Evolutionary conservation across 371 early-diverging fungal genomes (phyloP).

Genomic region (Saksenaea oblongispora): DNA sequence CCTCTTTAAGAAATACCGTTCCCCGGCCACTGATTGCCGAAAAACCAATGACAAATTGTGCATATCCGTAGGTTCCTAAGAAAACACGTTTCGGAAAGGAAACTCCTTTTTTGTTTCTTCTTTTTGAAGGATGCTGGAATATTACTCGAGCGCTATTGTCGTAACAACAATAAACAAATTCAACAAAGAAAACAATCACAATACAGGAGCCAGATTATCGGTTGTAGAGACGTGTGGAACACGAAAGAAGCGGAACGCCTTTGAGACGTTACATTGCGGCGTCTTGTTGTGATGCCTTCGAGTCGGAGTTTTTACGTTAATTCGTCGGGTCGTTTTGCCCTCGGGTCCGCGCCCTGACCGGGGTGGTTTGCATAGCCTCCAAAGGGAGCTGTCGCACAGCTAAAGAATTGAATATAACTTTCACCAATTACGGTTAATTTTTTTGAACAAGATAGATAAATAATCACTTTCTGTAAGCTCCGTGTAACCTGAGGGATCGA

Average conservation of each 20-base stretch:
- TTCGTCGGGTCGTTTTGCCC: background rate
- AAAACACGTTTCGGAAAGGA: too few relatives aligned
- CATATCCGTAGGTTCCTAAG: too few relatives aligned
- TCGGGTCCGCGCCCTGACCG: constrained; percentile 2
- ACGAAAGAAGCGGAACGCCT: background rate
- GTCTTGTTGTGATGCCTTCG: too few relatives aligned
- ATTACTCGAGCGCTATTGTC: too few relatives aligned
- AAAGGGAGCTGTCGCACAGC: background rate
- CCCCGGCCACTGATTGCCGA: too few relatives aligned
- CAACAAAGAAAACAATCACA: too few relatives aligned
- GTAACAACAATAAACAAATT: too few relatives aligned
- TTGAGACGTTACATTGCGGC: background rate
- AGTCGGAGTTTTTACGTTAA: background rate
- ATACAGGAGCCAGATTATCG: background rate
- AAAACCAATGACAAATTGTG: too few relatives aligned
- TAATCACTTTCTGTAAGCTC: background rate
- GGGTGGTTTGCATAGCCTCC: background rate
- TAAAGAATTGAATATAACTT: background rate
- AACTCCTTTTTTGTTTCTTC: too few relatives aligned
- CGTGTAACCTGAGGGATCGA: background rate
- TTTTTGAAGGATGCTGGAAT: too few relatives aligned
- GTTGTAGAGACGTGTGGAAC: background rate
- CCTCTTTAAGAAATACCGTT: too few relatives aligned
- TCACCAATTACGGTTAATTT: background rate
- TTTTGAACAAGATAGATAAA: background rate